These are phyloP conservation scores for Tripterygium wilfordii DNA, from an alignment of 177 flowering plant genomes.

Conservation along the genomic window DNA sequence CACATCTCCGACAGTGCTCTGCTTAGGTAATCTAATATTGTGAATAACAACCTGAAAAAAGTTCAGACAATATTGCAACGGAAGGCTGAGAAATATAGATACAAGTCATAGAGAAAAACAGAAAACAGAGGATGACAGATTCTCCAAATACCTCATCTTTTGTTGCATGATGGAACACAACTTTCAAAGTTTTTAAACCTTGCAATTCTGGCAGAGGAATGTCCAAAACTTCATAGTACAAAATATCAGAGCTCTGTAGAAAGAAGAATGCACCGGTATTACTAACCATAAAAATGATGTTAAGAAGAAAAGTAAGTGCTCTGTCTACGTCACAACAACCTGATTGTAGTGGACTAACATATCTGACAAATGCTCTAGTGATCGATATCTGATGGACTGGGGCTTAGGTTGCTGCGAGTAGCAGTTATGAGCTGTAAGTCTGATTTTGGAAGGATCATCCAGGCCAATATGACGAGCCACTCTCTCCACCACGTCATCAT, in stretches of 20 bases:
- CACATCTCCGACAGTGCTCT: conserved; percentile 76
- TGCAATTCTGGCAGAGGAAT: conserved; percentile 73
- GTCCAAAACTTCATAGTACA: conserved; percentile 75
- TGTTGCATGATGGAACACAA: conserved; percentile 63
- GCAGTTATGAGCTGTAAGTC: conserved; percentile 79
- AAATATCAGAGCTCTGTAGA: conserved; percentile 57
- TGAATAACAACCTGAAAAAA: conserved; percentile 54
- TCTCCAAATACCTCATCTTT: conserved; percentile 72
- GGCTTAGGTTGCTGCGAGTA: conserved; percentile 88
- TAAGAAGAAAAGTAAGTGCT: background rate
- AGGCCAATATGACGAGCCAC: conserved; percentile 62
- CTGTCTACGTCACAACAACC: conserved; percentile 24
- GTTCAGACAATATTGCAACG: background rate
- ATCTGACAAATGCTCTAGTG: conserved; percentile 64
- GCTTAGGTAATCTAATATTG: conserved; percentile 65
- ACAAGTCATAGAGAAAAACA: background rate
- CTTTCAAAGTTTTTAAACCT: conserved; percentile 68
- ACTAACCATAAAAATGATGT: background rate
- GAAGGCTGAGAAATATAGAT: background rate
- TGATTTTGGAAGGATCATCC: conserved; percentile 75
- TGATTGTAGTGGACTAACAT: conserved; percentile 82
- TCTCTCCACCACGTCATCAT: conserved; percentile 79
- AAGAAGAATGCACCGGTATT: conserved; percentile 1
- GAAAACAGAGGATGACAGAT: background rate
- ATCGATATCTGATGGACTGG: conserved; percentile 66